Base-by-base conservation (phyloP, 352 stramenopile genomes). In the Phytophthora nicotianae region DNA sequence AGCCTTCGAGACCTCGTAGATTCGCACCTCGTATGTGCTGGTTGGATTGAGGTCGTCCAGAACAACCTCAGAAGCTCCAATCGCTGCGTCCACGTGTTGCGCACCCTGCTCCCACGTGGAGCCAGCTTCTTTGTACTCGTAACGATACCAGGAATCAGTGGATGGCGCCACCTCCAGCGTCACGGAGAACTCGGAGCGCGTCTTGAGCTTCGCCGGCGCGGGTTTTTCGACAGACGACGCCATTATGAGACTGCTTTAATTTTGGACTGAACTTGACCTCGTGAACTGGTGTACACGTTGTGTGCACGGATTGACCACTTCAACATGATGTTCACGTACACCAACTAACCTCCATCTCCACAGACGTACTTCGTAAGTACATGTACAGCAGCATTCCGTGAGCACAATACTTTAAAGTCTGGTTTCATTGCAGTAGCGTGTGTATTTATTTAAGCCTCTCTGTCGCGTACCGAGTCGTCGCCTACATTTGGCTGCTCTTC, bases 1-100 rank as follows among this genome's bases (percentile, higher is more conserved):
- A 40, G 51, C 49, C 40, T 75, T 79, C 6, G 59, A 50, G 21
- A 93, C 70, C 7, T 81, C 74, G 65, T 88, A 91, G 43, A 96
- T 71, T 42, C 88, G 86, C 56, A 96, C 81, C 59, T 96, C 81
- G 70, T 96, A 96, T 41, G 88, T 89, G 78, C 86, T 91, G 40
- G 88, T 95, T 23, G 88, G 88, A 74, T 93, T 93, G 13, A 96
- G 72, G 50, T 96, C 88, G 65, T 96, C 86, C 50, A 96, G 74
- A 61, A 91, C 23, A 46, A 92, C 77, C 24, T 83, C 71, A 4
- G 56, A 65, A 5, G 77, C 81, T 6, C 73, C 72, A 0, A 68
- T 24, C 37, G 75, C 51, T 13, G 74, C 68, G 52, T 91, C 77
- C 35, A 91, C 58, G 16, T 46, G 53, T 42, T 77, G 65, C 4